These are phyloP conservation scores for Xylaria sp. DNA, from an alignment of 2,329 filamentous ascomycete genomes.

Conservation along the genomic window DNA sequence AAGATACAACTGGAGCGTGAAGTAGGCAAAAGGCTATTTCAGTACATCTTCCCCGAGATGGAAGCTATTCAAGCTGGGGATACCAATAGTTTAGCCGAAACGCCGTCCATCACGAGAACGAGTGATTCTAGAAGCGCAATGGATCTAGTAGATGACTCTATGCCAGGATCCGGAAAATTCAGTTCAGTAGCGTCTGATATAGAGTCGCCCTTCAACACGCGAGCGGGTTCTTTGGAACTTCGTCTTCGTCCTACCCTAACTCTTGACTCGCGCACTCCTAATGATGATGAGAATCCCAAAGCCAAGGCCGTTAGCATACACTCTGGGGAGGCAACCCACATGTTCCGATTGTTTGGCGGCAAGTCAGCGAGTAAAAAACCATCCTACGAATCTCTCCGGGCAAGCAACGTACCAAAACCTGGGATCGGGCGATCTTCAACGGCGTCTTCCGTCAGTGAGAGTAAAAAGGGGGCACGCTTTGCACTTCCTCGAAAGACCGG, in stretches of 20 bases:
- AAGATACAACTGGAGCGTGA: slow-evolving; percentile 94
- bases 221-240: slow-evolving; percentile 80
- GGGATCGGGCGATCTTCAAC: slow-evolving; percentile 61
- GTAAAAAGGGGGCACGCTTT: slow-evolving; percentile 66
- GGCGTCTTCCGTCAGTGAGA: slow-evolving; percentile 52
- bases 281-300: slow-evolving; percentile 49
- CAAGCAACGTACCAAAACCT: slow-evolving; percentile 54
- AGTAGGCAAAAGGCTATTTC: slow-evolving; percentile 90
- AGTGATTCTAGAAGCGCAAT: slow-evolving; percentile 58
- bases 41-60: slow-evolving; percentile 95
- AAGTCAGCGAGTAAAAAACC: slow-evolving; percentile 62
- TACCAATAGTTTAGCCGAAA: slow-evolving; percentile 63
- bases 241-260: slow-evolving; percentile 84
- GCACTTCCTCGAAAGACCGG: slow-evolving; percentile 62
- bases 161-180: slow-evolving; percentile 54
- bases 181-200: slow-evolving; percentile 55
- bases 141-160: slow-evolving; percentile 53
- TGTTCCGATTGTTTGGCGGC: slow-evolving; percentile 64
- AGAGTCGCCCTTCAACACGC: slow-evolving; percentile 66
- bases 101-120: slow-evolving; percentile 67
- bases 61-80: slow-evolving; percentile 60
- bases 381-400: slow-evolving; percentile 66
- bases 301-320: slow-evolving; percentile 62
- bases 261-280: slow-evolving; percentile 57
- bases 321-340: slow-evolving; percentile 57